phyloP scores from a whole-genome alignment of 768 basidiomycete species.

The Suillus subalutaceus region DNA sequence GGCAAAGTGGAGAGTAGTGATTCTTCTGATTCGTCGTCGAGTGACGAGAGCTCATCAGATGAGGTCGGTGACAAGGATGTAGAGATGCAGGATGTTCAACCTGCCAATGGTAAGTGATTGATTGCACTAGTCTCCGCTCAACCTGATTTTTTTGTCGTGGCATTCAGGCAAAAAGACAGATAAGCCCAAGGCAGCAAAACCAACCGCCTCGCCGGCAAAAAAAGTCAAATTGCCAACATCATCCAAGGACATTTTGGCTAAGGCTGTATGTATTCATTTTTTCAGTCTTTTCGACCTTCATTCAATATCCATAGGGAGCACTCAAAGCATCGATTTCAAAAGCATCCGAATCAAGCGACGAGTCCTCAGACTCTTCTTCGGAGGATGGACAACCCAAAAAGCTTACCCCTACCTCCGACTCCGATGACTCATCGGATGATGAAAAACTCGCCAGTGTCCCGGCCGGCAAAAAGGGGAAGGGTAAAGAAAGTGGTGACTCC shows the following conservation, averaged over 20 bases:
- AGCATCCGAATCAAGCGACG: conserved; percentile 27
- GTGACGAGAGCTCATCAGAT: conserved; percentile 18
- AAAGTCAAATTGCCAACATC: conserved; percentile 35
- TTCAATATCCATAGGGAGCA: conserved; percentile 23
- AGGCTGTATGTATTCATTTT: conserved; percentile 31
- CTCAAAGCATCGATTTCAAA: conserved; percentile 21
- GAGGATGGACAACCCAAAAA: conserved; percentile 34
- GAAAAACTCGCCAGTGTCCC: conserved; percentile 12
- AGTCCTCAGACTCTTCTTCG: conserved; percentile 35
- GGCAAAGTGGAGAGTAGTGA: conserved; percentile 10
- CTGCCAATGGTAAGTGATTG: background rate
- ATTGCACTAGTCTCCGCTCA: background rate
- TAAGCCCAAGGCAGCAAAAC: conserved; percentile 31
- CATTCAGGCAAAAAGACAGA: conserved; percentile 39
- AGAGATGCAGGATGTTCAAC: background rate
- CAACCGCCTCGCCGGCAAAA: conserved; percentile 32
- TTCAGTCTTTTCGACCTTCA: background rate
- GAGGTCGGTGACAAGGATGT: conserved; percentile 27
- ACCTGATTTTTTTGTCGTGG: conserved; percentile 28
- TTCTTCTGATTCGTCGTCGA: conserved; percentile 19
- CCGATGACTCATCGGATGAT: conserved; percentile 22
- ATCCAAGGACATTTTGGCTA: conserved; percentile 47
- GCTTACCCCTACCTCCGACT: conserved; percentile 15
- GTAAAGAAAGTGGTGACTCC: conserved; percentile 8
- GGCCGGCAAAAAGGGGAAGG: background rate